phyloP scores from a whole-genome alignment of 257 asterid genomes.

The Cruciata laevipes region DNA sequence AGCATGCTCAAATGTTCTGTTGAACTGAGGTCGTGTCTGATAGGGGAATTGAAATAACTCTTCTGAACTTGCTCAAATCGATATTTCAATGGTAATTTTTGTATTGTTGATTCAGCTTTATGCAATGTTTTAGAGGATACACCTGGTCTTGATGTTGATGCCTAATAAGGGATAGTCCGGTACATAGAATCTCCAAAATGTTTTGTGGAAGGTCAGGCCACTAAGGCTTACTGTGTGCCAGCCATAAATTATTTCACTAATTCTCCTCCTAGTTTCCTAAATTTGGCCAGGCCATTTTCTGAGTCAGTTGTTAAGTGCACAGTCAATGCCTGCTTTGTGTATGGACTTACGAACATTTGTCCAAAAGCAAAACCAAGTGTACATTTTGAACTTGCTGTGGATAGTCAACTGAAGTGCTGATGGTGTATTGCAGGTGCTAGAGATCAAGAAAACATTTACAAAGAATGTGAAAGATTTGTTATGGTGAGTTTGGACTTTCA shows the following conservation, averaged over 20 bases:
- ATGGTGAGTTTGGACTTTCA: conserved; percentile 53
- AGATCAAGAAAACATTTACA: conserved; percentile 45
- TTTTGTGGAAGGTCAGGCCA: background rate
- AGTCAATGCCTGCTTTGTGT: conserved; percentile 1
- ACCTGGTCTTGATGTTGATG: background rate
- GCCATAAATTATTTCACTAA: background rate
- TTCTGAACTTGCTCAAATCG: conserved; percentile 37
- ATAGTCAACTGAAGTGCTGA: conserved; percentile 10
- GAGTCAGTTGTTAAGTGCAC: background rate
- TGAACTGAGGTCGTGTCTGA: conserved; percentile 64
- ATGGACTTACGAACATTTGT: background rate
- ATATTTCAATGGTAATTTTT: conserved; percentile 57
- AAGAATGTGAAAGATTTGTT: conserved; percentile 59
- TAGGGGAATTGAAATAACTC: conserved; percentile 27
- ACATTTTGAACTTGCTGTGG: background rate
- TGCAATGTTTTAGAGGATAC: background rate
- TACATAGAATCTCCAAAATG: background rate
- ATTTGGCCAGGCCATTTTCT: background rate
- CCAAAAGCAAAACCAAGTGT: background rate
- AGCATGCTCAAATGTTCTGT: conserved; percentile 76
- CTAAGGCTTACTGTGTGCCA: background rate
- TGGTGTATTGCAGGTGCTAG: conserved; percentile 50
- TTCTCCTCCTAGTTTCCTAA: background rate
- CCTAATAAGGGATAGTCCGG: background rate
- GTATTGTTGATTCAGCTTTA: background rate